phyloP scores from a whole-genome alignment of 257 asterid genomes.

The Plectranthus barbatus region DNA sequence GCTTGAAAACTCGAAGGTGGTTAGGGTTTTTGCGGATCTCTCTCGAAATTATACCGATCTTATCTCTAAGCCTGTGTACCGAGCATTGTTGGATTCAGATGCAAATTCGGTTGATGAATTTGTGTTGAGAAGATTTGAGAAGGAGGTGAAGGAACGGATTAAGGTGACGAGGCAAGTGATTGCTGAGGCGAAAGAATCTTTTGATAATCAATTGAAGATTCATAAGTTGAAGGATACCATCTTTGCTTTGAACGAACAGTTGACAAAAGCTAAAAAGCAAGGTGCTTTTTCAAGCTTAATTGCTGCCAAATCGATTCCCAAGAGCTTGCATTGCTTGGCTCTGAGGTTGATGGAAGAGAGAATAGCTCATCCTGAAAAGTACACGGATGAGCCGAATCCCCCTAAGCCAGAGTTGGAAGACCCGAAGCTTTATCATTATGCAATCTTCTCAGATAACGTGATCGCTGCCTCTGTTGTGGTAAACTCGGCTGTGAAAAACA shows the following conservation, averaged over 20 bases:
- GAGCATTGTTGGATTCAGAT: slow-evolving; percentile 36
- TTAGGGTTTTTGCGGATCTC: slow-evolving; percentile 57
- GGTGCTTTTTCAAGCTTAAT: slow-evolving; percentile 80
- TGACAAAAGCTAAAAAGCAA: slow-evolving; percentile 63
- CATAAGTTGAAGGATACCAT: slow-evolving; percentile 71
- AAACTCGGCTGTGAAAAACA: slow-evolving; percentile 63
- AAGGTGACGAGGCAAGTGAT: slow-evolving; percentile 59
- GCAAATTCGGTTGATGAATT: slow-evolving; percentile 44
- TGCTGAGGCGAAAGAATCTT: slow-evolving; percentile 64
- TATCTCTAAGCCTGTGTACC: slow-evolving; percentile 45
- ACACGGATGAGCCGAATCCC: slow-evolving; percentile 54
- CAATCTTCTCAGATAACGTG: slow-evolving; percentile 73
- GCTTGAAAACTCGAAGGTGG: slow-evolving; percentile 65
- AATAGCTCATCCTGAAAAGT: slow-evolving; percentile 64
- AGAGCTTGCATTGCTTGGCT: slow-evolving; percentile 73
- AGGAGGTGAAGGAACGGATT: slow-evolving; percentile 69
- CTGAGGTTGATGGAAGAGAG: slow-evolving; percentile 77
- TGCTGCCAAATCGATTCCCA: slow-evolving; percentile 80
- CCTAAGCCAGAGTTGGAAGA: slow-evolving; percentile 59
- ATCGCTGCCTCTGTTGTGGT: slow-evolving; percentile 82
- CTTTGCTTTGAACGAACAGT: slow-evolving; percentile 62
- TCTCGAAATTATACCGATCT: slow-evolving; percentile 53
- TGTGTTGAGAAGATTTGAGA: slow-evolving; percentile 53
- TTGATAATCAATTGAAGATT: slow-evolving; percentile 62
- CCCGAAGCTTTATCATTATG: slow-evolving; percentile 66